Evolutionary conservation across 441 rosid genomes (phyloP).

Genomic region (Erodium trifolium): DNA sequence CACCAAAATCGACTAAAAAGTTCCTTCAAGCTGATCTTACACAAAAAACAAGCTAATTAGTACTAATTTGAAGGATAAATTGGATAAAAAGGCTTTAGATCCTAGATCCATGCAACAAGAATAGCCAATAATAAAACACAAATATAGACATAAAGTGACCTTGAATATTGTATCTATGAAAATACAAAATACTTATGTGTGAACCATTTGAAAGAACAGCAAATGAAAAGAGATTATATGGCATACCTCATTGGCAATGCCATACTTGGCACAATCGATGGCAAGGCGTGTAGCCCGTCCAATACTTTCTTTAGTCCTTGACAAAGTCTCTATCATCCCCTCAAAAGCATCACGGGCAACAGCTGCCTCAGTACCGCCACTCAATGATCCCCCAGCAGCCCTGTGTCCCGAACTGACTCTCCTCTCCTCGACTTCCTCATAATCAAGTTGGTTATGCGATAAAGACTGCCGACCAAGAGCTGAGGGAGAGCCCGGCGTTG

Average conservation of each 20-base stretch:
- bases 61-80: background rate
- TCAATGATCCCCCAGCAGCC: conserved; percentile 66
- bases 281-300: conserved; percentile 99
- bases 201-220: background rate
- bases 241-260: conserved; percentile 90
- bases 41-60: background rate
- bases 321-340: conserved; percentile 98
- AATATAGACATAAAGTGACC: background rate
- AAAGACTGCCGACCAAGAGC: conserved; percentile 40
- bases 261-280: conserved; percentile 95
- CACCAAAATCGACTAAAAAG: background rate
- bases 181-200: background rate
- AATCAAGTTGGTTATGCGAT: conserved; percentile 38
- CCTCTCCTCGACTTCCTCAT: conserved; percentile 69
- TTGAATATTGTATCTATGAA: background rate
- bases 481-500: conserved; percentile 27
- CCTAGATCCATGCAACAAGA: background rate
- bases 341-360: conserved; percentile 99
- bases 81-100: background rate
- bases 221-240: background rate
- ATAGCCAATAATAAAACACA: background rate
- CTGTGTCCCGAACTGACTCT: conserved; percentile 61
- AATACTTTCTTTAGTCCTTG: conserved; percentile 96
- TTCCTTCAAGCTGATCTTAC: background rate
- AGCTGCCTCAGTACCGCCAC: conserved; percentile 95